Evolutionary conservation across 495 filamentous ascomycete genomes (phyloP).

Genomic region (Annulohypoxylon nitens): DNA sequence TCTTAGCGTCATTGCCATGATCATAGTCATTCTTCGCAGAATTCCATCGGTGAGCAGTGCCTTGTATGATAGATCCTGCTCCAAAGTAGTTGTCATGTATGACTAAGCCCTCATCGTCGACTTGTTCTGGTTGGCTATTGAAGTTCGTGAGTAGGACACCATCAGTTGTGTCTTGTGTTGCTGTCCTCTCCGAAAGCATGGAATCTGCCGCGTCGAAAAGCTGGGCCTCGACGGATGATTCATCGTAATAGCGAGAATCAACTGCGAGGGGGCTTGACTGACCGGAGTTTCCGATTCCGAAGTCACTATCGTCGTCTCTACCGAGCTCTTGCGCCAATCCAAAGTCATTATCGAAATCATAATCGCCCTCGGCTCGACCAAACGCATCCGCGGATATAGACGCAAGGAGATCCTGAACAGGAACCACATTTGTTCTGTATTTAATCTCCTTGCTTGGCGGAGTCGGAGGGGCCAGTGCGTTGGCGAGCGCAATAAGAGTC

Average conservation of each 20-base stretch:
- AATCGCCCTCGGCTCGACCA: constrained; percentile 66
- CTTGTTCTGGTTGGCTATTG: constrained; percentile 46
- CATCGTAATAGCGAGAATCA: constrained; percentile 59
- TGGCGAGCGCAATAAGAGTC: constrained; percentile 84
- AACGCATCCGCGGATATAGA: constrained; percentile 91
- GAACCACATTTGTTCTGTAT: constrained; percentile 88
- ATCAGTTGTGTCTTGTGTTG: constrained; percentile 65
- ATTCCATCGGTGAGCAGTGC: constrained; percentile 82
- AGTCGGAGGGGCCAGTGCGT: constrained; percentile 83
- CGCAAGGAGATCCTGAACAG: constrained; percentile 87
- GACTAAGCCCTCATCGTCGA: constrained; percentile 63
- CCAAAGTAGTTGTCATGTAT: constrained; percentile 88
- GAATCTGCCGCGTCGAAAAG: constrained; percentile 60
- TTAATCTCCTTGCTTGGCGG: constrained; percentile 83
- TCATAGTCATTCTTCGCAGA: constrained; percentile 80
- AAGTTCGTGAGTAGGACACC: constrained; percentile 67
- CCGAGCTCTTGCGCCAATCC: constrained; percentile 56
- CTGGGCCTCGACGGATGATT: constrained; percentile 51
- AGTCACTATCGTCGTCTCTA: constrained; percentile 49
- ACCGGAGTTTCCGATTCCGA: constrained; percentile 51
- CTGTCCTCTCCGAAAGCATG: constrained; percentile 50
- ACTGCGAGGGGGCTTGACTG: constrained; percentile 54
- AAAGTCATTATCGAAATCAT: constrained; percentile 70
- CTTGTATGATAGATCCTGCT: constrained; percentile 68
- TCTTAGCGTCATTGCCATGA: constrained; percentile 69